Percentiles rank a stretch among this genome's conserved stretches.
Conservation (phyloP, 257 asterid genomes). For the Solanum pinnatisectum region DNA sequence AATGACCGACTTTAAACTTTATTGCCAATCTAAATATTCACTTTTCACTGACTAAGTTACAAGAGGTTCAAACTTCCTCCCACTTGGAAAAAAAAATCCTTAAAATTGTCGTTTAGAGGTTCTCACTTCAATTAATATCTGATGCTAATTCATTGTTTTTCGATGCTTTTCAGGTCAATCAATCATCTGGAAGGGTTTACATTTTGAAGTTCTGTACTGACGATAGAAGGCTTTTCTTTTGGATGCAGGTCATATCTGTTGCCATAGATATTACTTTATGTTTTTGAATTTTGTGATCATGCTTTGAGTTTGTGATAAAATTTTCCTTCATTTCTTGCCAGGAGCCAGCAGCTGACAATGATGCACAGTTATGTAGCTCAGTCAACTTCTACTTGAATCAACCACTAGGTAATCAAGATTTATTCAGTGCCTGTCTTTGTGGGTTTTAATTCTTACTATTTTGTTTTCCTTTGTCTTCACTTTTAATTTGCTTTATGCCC, state of each 20-base stretch:
- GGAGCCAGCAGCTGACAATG: slow-evolving; percentile 79
- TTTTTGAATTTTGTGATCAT: neutral
- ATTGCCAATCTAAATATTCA: neutral
- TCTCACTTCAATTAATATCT: neutral
- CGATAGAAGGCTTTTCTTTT: slow-evolving; percentile 84
- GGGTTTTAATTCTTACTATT: neutral
- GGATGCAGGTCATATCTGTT: slow-evolving; percentile 76
- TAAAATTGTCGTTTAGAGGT: neutral
- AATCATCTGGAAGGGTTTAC: slow-evolving; percentile 87
- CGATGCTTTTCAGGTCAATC: slow-evolving; percentile 54
- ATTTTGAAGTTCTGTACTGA: slow-evolving; percentile 77
- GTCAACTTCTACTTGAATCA: slow-evolving; percentile 75
- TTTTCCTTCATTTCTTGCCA: slow-evolving; percentile 27
- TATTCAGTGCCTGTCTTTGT: neutral
- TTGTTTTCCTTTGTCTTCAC: neutral
- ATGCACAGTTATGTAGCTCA: slow-evolving; percentile 53
- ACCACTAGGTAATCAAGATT: slow-evolving; percentile 49
- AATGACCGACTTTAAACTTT: neutral
- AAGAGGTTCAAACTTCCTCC: neutral
- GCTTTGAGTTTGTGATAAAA: neutral
- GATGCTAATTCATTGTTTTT: slow-evolving; percentile 2
- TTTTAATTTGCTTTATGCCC: neutral
- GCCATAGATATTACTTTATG: neutral
- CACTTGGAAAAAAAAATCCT: no score
- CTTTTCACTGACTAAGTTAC: neutral